Evolutionary conservation across 2,329 filamentous ascomycete genomes (phyloP).

Genomic region (Allantophomopsis cytisporea): DNA sequence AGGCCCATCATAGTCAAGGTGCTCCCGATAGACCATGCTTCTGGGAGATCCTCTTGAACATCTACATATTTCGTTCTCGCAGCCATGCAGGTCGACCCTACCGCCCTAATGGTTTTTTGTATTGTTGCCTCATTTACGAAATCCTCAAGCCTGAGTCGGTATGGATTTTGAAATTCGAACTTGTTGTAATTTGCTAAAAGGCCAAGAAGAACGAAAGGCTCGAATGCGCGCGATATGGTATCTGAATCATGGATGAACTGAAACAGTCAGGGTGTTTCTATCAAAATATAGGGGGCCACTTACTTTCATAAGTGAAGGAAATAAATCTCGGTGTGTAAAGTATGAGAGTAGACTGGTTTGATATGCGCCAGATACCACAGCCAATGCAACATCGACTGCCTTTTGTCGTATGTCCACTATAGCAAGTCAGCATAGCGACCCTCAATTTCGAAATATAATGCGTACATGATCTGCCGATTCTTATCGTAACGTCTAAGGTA

Average conservation of each 20-base stretch:
- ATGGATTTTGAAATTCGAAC: conserved; percentile 96
- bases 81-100: conserved; percentile 57
- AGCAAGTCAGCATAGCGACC: conserved; percentile 12
- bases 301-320: conserved; percentile 91
- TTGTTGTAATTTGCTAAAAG: conserved; percentile 97
- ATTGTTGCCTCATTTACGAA: conserved; percentile 90
- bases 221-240: conserved; percentile 44
- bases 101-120: conserved; percentile 62
- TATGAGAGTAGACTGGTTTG: conserved; percentile 91
- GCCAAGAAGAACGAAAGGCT: conserved; percentile 73
- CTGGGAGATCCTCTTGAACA: conserved; percentile 79
- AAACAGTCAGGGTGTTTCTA: conserved; percentile 3
- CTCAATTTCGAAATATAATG: conserved; percentile 4
- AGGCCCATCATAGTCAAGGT: conserved; percentile 79
- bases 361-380: conserved; percentile 85
- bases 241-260: conserved; percentile 75
- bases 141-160: conserved; percentile 80
- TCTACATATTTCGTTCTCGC: conserved; percentile 67
- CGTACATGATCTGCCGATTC: conserved; percentile 59
- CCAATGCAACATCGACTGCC: conserved; percentile 68
- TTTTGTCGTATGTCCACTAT: conserved; percentile 63
- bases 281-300: conserved; percentile 5
- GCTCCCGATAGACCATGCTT: conserved; percentile 73
- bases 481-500: conserved; percentile 70
- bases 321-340: conserved; percentile 87